phyloP scores from a whole-genome alignment of 306 rosid species.

The Alnus rubra region DNA sequence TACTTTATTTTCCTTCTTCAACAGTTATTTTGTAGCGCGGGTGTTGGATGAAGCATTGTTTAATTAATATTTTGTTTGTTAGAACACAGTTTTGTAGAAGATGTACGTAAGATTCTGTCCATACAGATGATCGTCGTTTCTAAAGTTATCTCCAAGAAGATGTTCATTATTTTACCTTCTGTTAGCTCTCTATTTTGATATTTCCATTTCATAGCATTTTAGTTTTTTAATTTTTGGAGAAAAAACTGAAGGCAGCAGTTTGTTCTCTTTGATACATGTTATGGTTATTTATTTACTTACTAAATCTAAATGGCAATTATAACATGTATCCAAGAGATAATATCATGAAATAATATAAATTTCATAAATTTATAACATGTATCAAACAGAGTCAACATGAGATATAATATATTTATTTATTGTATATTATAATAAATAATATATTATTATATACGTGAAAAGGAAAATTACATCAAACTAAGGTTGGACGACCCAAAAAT shows the following conservation, averaged over 20 bases:
- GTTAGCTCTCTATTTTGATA: background rate
- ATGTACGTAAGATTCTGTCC: background rate
- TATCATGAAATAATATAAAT: too few species aligned
- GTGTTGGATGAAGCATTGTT: constrained; percentile 3
- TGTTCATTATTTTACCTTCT: background rate
- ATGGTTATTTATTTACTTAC: background rate
- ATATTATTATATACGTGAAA: too few species aligned
- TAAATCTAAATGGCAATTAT: background rate
- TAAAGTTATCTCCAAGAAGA: background rate
- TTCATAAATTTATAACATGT: too few species aligned
- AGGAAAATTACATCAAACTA: too few species aligned
- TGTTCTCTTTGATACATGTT: background rate
- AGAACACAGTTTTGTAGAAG: constrained; percentile 31
- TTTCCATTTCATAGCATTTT: background rate
- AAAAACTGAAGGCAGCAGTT: background rate
- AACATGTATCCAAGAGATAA: too few species aligned
- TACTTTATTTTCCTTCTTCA: background rate
- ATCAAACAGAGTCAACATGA: too few species aligned
- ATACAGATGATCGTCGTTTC: background rate
- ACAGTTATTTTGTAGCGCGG: background rate
- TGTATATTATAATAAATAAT: too few species aligned
- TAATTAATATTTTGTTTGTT: background rate
- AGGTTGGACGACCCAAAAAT: too few species aligned
- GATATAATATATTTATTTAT: too few species aligned
- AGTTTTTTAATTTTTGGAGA: background rate